Evolutionary conservation across 768 basidiomycete genomes (phyloP).

Genomic region (Pulveroboletus frians): DNA sequence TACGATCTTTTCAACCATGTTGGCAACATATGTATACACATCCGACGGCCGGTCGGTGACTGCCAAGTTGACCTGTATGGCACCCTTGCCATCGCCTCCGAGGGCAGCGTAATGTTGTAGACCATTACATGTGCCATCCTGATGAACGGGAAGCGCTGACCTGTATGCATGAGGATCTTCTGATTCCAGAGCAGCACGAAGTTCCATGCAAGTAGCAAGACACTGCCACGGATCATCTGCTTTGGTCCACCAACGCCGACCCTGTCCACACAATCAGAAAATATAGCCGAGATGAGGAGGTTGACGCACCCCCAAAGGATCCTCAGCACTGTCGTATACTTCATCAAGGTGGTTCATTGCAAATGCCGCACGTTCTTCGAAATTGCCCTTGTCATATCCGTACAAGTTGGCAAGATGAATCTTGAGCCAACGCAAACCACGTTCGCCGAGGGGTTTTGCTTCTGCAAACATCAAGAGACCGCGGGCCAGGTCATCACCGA

Average conservation of each 20-base stretch:
- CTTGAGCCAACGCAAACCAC: conserved; percentile 90
- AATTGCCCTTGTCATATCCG: conserved; percentile 91
- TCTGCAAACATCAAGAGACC: conserved; percentile 83
- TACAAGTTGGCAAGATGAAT: conserved; percentile 92
- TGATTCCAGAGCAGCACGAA: conserved; percentile 73
- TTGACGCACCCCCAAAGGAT: conserved; percentile 63
- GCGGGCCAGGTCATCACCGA: conserved; percentile 90
- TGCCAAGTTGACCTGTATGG: conserved; percentile 86
- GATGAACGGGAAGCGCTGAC: conserved; percentile 85
- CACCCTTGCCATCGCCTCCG: conserved; percentile 86
- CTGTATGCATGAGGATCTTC: conserved; percentile 52
- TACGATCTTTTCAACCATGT: conserved; percentile 73
- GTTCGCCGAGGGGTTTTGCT: conserved; percentile 70
- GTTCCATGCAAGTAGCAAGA: conserved; percentile 87
- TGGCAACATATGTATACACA: conserved; percentile 89
- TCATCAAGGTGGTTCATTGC: conserved; percentile 67
- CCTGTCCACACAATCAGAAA: conserved; percentile 37
- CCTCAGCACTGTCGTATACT: conserved; percentile 75
- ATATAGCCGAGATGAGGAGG: neutral
- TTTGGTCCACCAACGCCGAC: conserved; percentile 78
- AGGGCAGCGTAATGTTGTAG: conserved; percentile 98
- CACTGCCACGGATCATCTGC: conserved; percentile 99
- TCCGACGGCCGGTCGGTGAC: conserved; percentile 85
- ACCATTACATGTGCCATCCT: conserved; percentile 98
- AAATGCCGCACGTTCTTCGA: conserved; percentile 86